These are phyloP conservation scores for Babesia bovis DNA, from an alignment of 169 alveolate genomes.

Conservation along the genomic window DNA sequence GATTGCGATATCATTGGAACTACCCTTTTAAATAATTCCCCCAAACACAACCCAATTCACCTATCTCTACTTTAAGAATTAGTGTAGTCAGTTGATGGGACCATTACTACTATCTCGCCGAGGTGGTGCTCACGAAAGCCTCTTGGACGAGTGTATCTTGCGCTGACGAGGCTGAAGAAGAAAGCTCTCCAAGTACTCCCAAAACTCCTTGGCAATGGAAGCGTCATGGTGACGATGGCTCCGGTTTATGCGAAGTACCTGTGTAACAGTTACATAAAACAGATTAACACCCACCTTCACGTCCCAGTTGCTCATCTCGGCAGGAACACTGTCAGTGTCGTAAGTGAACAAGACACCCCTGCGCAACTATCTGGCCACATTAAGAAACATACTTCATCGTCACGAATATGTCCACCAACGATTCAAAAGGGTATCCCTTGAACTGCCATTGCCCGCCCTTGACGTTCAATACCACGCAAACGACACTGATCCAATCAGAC, in stretches of 20 bases:
- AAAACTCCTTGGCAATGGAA: slow-evolving; percentile 61
- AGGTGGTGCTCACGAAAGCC: slow-evolving; percentile 3
- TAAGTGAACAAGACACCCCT: slow-evolving; percentile 59
- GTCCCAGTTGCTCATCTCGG: slow-evolving; percentile 64
- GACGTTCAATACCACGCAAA: slow-evolving; percentile 71
- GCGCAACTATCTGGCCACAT: not conserved
- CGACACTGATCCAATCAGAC: slow-evolving; percentile 77
- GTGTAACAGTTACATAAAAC: not conserved
- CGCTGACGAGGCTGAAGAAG: slow-evolving; percentile 60
- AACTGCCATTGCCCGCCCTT: slow-evolving; percentile 71
- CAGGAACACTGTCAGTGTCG: slow-evolving; percentile 65
- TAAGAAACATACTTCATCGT: slow-evolving; percentile 66
- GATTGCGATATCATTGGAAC: not conserved
- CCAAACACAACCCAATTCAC: not conserved
- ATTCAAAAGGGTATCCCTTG: slow-evolving; percentile 73
- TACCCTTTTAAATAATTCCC: not conserved
- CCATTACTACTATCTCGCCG: not conserved
- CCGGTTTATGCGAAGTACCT: slow-evolving; percentile 62
- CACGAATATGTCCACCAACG: slow-evolving; percentile 67
- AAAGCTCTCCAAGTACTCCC: slow-evolving; percentile 66
- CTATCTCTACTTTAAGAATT: not conserved
- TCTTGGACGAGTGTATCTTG: slow-evolving; percentile 43
- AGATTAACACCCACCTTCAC: slow-evolving; percentile 34
- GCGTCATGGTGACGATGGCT: slow-evolving; percentile 68
- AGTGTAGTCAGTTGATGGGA: not conserved